These are phyloP conservation scores for Combretum micranthum DNA, from an alignment of 345 rosid genomes.

Conservation along the genomic window DNA sequence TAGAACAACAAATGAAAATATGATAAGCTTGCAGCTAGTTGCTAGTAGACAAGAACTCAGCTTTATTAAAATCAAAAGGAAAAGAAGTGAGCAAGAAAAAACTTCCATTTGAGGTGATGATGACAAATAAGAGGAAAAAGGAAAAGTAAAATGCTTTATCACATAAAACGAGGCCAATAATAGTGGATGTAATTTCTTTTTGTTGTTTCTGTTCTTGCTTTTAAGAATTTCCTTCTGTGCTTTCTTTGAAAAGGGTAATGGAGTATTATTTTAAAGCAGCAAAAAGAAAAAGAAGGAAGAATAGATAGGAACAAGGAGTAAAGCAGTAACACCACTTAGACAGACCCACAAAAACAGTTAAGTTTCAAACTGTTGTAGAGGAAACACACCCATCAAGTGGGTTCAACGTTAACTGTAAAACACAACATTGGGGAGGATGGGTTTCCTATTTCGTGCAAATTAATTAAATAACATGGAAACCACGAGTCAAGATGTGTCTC, in stretches of 20 bases:
- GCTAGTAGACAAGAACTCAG: background rate
- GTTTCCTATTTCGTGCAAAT: too few species aligned
- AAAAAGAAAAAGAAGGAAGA: constrained; percentile 9
- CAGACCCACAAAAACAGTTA: too few species aligned
- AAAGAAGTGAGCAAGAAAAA: background rate
- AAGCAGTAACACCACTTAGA: constrained; percentile 1
- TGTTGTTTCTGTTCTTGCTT: background rate
- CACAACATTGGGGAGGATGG: too few species aligned
- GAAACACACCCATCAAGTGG: too few species aligned
- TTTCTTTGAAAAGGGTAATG: constrained; percentile 6
- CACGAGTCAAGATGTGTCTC: too few species aligned
- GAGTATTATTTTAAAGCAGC: background rate
- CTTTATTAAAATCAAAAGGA: background rate
- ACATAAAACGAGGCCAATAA: constrained; percentile 32
- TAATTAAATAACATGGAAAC: too few species aligned
- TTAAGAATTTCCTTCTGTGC: background rate
- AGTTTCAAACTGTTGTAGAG: too few species aligned
- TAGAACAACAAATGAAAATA: constrained; percentile 9
- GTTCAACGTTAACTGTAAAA: too few species aligned
- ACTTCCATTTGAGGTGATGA: constrained; percentile 6
- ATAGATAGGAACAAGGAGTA: constrained; percentile 5
- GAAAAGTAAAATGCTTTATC: constrained; percentile 29
- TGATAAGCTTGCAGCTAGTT: too few species aligned
- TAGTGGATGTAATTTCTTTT: constrained; percentile 21
- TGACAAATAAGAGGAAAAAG: constrained; percentile 16